Conservation (phyloP, 495 filamentous ascomycete genomes). For the Penicillium malachiteum region DNA sequence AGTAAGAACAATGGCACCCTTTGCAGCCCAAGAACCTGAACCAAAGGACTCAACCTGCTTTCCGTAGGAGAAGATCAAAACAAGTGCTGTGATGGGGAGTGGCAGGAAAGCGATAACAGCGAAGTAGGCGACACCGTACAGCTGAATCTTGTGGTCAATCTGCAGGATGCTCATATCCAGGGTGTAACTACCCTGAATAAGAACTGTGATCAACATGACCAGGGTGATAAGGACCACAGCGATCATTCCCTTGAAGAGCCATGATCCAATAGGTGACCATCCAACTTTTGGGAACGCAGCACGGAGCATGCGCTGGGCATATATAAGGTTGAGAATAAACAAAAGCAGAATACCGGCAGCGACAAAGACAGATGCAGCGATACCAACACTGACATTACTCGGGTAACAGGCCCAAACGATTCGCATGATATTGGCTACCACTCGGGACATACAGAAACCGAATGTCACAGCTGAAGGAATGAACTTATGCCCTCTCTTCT, state of each 20-base stretch:
- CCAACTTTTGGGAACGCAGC: slow-evolving; percentile 70
- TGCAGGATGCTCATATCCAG: slow-evolving; percentile 48
- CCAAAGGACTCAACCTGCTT: slow-evolving; percentile 66
- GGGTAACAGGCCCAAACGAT: slow-evolving; percentile 48
- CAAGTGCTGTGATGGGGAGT: slow-evolving; percentile 57
- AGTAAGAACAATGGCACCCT: slow-evolving; percentile 61
- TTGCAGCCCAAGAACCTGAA: slow-evolving; percentile 60
- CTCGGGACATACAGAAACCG: slow-evolving; percentile 76
- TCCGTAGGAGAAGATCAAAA: slow-evolving; percentile 51
- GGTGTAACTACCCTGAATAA: slow-evolving; percentile 67
- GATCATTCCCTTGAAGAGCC: slow-evolving; percentile 58
- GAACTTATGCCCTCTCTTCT: slow-evolving; percentile 62
- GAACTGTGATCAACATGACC: slow-evolving; percentile 65
- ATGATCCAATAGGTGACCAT: slow-evolving; percentile 54
- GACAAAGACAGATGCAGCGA: slow-evolving; percentile 74
- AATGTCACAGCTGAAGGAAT: slow-evolving; percentile 66
- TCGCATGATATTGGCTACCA: slow-evolving; percentile 62
- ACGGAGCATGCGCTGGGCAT: slow-evolving; percentile 73
- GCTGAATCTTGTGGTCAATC: slow-evolving; percentile 61
- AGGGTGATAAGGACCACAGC: slow-evolving; percentile 59
- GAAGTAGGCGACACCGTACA: slow-evolving; percentile 66
- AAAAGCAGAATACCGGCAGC: slow-evolving; percentile 73
- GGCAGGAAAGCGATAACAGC: slow-evolving; percentile 74
- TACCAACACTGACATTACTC: slow-evolving; percentile 53
- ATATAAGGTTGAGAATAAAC: slow-evolving; percentile 80